These are phyloP conservation scores for Westerdykella ornata DNA, from an alignment of 2,329 filamentous ascomycete species.

Conservation along the genomic window DNA sequence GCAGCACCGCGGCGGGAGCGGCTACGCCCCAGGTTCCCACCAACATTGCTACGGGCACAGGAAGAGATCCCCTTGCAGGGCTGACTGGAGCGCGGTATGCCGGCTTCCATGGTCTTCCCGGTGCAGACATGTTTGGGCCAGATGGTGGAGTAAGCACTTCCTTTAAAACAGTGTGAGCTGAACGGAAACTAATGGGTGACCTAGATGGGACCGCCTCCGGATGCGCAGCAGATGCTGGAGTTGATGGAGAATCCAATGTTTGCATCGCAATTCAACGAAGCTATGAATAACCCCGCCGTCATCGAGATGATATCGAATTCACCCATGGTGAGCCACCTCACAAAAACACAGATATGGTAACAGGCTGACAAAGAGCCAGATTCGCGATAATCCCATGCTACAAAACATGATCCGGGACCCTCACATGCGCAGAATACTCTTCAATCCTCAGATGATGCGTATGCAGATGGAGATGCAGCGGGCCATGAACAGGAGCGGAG, in stretches of 20 bases:
- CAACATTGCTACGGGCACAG: conserved; percentile 73
- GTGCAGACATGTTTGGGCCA: conserved; percentile 81
- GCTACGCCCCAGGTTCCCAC: conserved; percentile 58
- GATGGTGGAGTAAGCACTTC: conserved; percentile 80
- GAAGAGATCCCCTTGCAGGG: conserved; percentile 79
- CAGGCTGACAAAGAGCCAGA: conserved; percentile 34
- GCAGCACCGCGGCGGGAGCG: conserved; percentile 30
- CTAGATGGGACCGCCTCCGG: conserved; percentile 87
- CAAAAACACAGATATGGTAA: background rate
- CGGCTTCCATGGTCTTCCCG: conserved; percentile 82
- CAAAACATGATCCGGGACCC: conserved; percentile 83
- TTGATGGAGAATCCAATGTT: conserved; percentile 88
- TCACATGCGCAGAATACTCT: conserved; percentile 85
- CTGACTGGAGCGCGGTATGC: conserved; percentile 91
- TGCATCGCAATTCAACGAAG: conserved; percentile 83
- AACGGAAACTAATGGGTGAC: background rate
- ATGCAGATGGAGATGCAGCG: conserved; percentile 78
- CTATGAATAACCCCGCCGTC: conserved; percentile 89
- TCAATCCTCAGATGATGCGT: conserved; percentile 76
- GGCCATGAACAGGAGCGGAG: conserved; percentile 45
- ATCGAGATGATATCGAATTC: conserved; percentile 67
- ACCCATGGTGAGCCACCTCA: conserved; percentile 44
- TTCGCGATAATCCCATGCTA: conserved; percentile 82
- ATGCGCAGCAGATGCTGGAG: conserved; percentile 70
- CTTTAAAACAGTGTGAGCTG: background rate